Conservation (phyloP, 1,284 basidiomycete genomes). For the Chalciporus sp. region DNA sequence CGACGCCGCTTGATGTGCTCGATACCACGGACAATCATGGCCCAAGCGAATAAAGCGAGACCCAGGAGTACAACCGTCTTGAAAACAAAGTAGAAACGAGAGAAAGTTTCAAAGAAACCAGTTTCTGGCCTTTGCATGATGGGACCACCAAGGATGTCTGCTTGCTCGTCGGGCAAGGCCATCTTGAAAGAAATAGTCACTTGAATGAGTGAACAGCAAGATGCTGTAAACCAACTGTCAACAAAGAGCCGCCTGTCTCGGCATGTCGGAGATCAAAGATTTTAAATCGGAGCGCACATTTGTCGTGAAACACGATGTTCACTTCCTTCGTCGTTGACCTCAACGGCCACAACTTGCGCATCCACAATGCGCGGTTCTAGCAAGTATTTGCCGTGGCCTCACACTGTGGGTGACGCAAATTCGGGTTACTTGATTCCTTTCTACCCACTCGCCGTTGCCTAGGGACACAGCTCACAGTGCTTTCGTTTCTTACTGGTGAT, state of each 20-base stretch:
- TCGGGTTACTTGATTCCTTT: neutral
- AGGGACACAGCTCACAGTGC: conserved; percentile 66
- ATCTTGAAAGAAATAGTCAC: conserved; percentile 41
- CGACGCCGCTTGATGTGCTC: conserved; percentile 49
- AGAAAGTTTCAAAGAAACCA: conserved; percentile 33
- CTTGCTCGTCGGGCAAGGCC: conserved; percentile 53
- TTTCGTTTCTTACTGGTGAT: conserved; percentile 72
- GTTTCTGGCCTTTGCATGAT: conserved; percentile 43
- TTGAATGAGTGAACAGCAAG: conserved; percentile 19
- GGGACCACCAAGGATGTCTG: conserved; percentile 68
- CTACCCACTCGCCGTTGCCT: conserved; percentile 64
- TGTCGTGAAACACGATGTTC: neutral
- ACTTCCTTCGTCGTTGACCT: neutral
- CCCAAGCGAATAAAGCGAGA: conserved; percentile 39
- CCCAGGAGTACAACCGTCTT: conserved; percentile 40
- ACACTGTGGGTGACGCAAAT: neutral
- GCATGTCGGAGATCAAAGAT: conserved; percentile 26
- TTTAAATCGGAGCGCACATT: conserved; percentile 26
- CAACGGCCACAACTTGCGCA: neutral
- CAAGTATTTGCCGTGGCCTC: neutral
- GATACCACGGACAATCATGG: conserved; percentile 40
- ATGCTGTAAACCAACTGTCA: conserved; percentile 7
- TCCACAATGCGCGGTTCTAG: neutral
- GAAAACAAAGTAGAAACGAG: conserved; percentile 38
- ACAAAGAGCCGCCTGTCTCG: conserved; percentile 17